Evolutionary conservation across 805 yeast genomes (phyloP), one percentile per base, ranked within the genome.

Genomic region (Metschnikowia cubensis): DNA sequence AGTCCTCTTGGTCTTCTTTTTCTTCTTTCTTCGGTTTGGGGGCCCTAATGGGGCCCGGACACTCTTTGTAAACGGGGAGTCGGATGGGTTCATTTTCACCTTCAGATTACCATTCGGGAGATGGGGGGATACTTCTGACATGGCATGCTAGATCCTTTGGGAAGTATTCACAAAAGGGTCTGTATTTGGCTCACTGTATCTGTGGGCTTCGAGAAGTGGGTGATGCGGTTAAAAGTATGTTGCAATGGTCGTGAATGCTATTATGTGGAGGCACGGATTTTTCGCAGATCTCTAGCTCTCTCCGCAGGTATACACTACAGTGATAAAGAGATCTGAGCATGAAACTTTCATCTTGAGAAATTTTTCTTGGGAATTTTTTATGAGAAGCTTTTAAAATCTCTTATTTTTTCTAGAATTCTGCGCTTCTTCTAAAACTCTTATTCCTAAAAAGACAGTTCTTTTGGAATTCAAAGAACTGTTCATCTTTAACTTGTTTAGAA

Each of bases 101-200:
- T 69, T 71, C 39, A 71, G 63, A 54, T 67, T 64, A 14, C 75
- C 76, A 48, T 66, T 63, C 42, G 56, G 65, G 45, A 60, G 65
- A 11, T 36, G 51, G 29, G 40, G 59, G 14, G 22, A 29, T 36
- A 33, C 25, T 25, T 35, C 47, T 8, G 40, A 35, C 47, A 44
- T 36, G 35, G 41, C 39, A 44, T 36, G 29, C n/a, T n/a, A 18
- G 13, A 20, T 6, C 21, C 3, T n/a, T 39, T 18, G 15, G 21
- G 11, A 38, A 22, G 2, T 7, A 17, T 14, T 21, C 32, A 22
- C 15, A 20, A 38, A 38, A 14, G 17, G 13, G 14, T n/a, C 18
- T 18, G n/a, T 21, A 38, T 10, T 38, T 38, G 31, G 31, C 18
- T 38, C 11, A 13, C 13, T n/a, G 11, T 3, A 21, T 13, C 35